phyloP scores from a whole-genome alignment of 2,329 filamentous ascomycete species.

The Domatiomyces catenatus region DNA sequence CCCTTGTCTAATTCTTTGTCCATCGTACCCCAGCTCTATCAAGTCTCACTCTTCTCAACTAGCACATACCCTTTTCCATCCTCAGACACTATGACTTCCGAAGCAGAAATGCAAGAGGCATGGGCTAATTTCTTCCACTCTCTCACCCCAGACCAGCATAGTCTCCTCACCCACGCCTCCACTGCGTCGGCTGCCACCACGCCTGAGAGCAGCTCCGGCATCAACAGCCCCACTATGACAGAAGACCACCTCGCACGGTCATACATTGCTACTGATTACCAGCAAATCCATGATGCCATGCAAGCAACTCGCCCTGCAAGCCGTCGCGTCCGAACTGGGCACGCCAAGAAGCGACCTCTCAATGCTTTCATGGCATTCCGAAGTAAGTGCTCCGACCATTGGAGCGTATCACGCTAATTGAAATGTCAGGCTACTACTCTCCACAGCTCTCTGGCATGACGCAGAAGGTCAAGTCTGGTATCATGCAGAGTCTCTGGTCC shows the following conservation, averaged over 20 bases:
- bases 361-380: slow-evolving; percentile 27
- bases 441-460: slow-evolving; percentile 31
- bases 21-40: too few relatives aligned
- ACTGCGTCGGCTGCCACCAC: neutral
- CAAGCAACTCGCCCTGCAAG: neutral
- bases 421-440: slow-evolving; percentile 31
- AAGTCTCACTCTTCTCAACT: too few relatives aligned
- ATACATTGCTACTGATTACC: too few relatives aligned
- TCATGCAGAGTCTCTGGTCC: slow-evolving; percentile 36
- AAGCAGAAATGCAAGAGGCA: neutral
- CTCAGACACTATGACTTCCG: neutral
- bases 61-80: too few relatives aligned
- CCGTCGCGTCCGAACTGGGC: neutral
- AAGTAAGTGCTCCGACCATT: slow-evolving; percentile 19
- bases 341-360: slow-evolving; percentile 16
- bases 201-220: too few relatives aligned
- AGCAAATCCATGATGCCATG: too few relatives aligned
- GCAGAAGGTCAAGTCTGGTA: slow-evolving; percentile 39
- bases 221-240: too few relatives aligned
- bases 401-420: slow-evolving; percentile 2
- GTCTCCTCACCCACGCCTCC: neutral
- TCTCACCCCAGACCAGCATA: slow-evolving; percentile 4
- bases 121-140: slow-evolving; percentile 1
- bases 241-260: too few relatives aligned
- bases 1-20: too few relatives aligned